A percentile compares a stretch with the other conserved stretches of the same genome.
phyloP scores from a whole-genome alignment of 2,329 filamentous ascomycete genomes.

The Trichoderma brevicompactum region DNA sequence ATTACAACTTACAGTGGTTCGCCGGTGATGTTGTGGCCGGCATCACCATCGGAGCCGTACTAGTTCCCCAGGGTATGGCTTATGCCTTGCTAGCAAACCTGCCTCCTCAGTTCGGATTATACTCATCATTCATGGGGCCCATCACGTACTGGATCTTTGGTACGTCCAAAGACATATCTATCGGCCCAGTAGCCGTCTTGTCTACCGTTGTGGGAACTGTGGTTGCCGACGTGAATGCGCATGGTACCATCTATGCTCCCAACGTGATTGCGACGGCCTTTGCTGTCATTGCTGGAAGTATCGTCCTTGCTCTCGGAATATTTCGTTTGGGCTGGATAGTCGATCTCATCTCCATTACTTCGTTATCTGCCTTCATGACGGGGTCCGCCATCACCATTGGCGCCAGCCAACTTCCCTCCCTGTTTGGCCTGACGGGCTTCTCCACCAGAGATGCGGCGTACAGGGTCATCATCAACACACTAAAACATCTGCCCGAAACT shows the following conservation, averaged over 20 bases:
- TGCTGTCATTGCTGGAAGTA: constrained; percentile 74
- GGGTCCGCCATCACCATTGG: constrained; percentile 90
- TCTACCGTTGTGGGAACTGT: constrained; percentile 88
- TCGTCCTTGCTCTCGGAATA: constrained; percentile 79
- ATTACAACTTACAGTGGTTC: constrained; percentile 91
- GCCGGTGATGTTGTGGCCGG: constrained; percentile 85
- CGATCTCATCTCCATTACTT: constrained; percentile 87
- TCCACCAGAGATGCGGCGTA: constrained; percentile 80
- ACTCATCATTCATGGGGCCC: constrained; percentile 92
- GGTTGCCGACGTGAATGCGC: constrained; percentile 64
- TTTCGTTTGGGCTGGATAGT: constrained; percentile 86
- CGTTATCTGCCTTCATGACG: constrained; percentile 95
- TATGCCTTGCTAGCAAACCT: constrained; percentile 85
- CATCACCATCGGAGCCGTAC: constrained; percentile 63
- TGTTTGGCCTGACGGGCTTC: constrained; percentile 80
- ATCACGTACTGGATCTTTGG: constrained; percentile 97
- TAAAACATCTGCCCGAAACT: constrained; percentile 70
- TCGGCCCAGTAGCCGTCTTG: constrained; percentile 94
- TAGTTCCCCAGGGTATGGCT: constrained; percentile 97
- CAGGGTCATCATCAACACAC: constrained; percentile 77
- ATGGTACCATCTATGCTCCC: constrained; percentile 55
- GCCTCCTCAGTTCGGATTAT: constrained; percentile 78
- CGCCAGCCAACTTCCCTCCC: constrained; percentile 76
- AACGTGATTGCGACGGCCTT: constrained; percentile 78
- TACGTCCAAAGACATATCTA: constrained; percentile 98